Percentiles rank a stretch among this genome's conserved stretches.
phyloP scores from a whole-genome alignment of 208 protist genomes.

The Leishmania amazonensis region DNA sequence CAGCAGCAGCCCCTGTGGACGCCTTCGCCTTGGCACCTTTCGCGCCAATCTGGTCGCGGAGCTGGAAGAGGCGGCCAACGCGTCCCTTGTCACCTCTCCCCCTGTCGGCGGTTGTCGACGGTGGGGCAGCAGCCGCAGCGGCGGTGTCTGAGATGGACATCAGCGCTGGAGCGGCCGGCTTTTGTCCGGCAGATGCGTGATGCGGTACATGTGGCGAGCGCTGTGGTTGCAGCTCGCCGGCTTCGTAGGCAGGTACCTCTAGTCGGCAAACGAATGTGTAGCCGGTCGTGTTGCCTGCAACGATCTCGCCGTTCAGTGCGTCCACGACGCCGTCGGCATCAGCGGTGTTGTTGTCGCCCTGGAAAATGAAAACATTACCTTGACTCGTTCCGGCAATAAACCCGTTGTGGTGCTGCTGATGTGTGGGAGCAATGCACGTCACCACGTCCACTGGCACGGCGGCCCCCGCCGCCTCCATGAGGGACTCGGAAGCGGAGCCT shows the following conservation, averaged over 20 bases:
- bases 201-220: background rate
- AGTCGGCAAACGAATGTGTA: constrained; percentile 28
- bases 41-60: background rate
- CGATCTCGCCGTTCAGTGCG: background rate
- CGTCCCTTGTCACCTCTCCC: background rate
- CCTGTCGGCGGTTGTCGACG: too few species aligned
- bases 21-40: background rate
- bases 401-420: constrained; percentile 36
- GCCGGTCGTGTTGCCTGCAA: constrained; percentile 7
- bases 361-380: constrained; percentile 78
- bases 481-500: background rate
- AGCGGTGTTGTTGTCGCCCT: constrained; percentile 31
- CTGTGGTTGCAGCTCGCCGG: constrained; percentile 12
- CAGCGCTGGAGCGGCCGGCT: background rate
- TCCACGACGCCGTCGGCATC: background rate
- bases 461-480: background rate
- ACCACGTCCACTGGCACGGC: constrained; percentile 18
- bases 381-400: constrained; percentile 71
- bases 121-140: background rate
- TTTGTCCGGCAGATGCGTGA: background rate
- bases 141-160: background rate
- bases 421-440: constrained; percentile 45
- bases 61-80: constrained; percentile 10
- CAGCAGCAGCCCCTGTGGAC: background rate
- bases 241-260: constrained; percentile 25